Evolutionary conservation across 2,329 filamentous ascomycete species (phyloP).

Genomic region (Erysiphe neolycopersici): DNA sequence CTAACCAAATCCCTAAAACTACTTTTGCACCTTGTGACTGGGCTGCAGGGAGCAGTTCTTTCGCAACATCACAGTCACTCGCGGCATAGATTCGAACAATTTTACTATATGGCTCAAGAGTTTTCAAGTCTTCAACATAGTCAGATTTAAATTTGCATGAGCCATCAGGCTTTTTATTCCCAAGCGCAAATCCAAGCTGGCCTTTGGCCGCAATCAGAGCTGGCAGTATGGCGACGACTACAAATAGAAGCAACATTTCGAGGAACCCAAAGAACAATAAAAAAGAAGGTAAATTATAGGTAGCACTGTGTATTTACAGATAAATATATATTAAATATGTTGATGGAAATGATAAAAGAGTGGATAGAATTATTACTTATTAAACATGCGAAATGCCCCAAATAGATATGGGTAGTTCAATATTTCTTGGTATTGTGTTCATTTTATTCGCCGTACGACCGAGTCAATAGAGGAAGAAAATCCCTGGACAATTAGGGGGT

Average conservation of each 20-base stretch:
- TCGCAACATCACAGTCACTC: constrained; percentile 35
- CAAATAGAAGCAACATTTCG: constrained; percentile 1
- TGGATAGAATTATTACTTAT: too few relatives aligned
- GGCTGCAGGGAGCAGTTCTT: constrained; percentile 36
- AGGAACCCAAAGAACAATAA: too few relatives aligned
- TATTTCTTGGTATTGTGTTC: too few relatives aligned
- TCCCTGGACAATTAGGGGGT: too few relatives aligned
- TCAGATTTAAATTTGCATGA: constrained; percentile 34
- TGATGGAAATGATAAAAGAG: too few relatives aligned
- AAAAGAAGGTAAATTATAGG: too few relatives aligned
- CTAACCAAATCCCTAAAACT: constrained; percentile 42
- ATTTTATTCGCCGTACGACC: too few relatives aligned
- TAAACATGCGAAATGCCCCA: too few relatives aligned
- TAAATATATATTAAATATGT: too few relatives aligned
- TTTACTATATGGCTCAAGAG: constrained; percentile 23
- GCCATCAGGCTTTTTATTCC: constrained; percentile 32
- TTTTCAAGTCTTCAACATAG: constrained; percentile 38
- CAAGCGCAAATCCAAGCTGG: constrained; percentile 36
- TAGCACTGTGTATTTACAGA: too few relatives aligned
- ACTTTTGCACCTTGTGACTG: constrained; percentile 37
- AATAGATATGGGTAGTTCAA: too few relatives aligned
- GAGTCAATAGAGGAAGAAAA: too few relatives aligned
- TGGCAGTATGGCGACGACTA: constrained; percentile 14
- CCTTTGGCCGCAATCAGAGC: constrained; percentile 24
- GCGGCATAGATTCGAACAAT: constrained; percentile 41